These are phyloP conservation scores for Phytophthora vignae DNA, from an alignment of 352 stramenopile species.

Conservation along the genomic window DNA sequence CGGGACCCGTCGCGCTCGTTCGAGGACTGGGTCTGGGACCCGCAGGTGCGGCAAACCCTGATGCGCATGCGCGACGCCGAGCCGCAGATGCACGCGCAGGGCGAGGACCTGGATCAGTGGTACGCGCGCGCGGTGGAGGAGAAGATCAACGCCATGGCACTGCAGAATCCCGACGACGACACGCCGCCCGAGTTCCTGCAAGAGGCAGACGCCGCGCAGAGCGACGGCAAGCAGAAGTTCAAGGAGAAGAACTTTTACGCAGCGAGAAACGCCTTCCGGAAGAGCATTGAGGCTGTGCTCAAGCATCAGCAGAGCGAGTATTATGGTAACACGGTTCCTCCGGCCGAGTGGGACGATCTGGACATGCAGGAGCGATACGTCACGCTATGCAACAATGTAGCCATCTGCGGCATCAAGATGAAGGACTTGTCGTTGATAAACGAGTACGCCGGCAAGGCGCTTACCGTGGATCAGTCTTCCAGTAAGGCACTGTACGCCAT, in stretches of 20 bases:
- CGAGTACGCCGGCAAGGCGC: constrained; percentile 65
- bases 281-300: constrained; percentile 45
- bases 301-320: constrained; percentile 58
- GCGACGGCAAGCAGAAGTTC: constrained; percentile 77
- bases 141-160: constrained; percentile 9
- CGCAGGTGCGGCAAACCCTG: constrained; percentile 63
- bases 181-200: constrained; percentile 40
- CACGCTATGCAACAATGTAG: constrained; percentile 79
- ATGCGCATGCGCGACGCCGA: constrained; percentile 46
- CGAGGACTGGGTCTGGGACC: constrained; percentile 83
- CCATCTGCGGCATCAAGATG: constrained; percentile 81
- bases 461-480: constrained; percentile 51
- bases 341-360: constrained; percentile 51
- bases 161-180: constrained; percentile 33
- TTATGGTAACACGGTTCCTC: constrained; percentile 47
- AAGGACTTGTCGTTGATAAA: constrained; percentile 58
- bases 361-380: constrained; percentile 56
- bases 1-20: constrained; percentile 64
- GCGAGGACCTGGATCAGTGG: constrained; percentile 49
- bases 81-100: constrained; percentile 35
- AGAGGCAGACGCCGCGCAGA: constrained; percentile 54
- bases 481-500: constrained; percentile 80
- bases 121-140: constrained; percentile 49
- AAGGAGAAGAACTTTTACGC: constrained; percentile 64
- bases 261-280: constrained; percentile 75